phyloP scores from a whole-genome alignment of 768 basidiomycete genomes.

The Macrolepiota albuminosa region DNA sequence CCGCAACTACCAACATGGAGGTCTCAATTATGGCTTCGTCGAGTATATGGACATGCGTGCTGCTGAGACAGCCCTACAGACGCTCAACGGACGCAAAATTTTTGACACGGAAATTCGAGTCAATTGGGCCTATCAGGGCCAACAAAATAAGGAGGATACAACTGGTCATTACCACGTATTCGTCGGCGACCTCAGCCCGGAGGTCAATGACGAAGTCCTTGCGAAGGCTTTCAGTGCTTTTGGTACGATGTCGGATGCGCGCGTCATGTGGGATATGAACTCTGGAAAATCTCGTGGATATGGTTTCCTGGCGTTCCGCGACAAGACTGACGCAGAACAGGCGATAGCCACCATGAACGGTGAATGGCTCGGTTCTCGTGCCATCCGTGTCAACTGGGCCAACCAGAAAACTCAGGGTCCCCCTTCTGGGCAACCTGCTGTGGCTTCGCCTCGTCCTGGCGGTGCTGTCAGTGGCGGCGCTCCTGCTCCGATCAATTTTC shows the following conservation, averaged over 20 bases:
- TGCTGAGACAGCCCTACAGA: slow-evolving; percentile 97
- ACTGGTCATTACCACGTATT: slow-evolving; percentile 98
- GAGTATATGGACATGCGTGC: slow-evolving; percentile 99
- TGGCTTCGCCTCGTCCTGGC: slow-evolving; percentile 36
- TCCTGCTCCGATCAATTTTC: slow-evolving; percentile 89
- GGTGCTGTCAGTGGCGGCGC: slow-evolving; percentile 50
- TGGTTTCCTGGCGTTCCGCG: slow-evolving; percentile 97
- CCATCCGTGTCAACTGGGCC: slow-evolving; percentile 99
- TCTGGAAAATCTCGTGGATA: slow-evolving; percentile 98
- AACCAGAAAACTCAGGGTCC: slow-evolving; percentile 96
- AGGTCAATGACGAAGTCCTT: slow-evolving; percentile 97
- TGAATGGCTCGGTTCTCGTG: slow-evolving; percentile 97
- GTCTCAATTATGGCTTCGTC: slow-evolving; percentile 99
- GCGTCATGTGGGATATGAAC: slow-evolving; percentile 99
- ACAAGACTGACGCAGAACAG: slow-evolving; percentile 98
- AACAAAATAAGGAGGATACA: slow-evolving; percentile 98
- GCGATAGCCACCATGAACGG: slow-evolving; percentile 99
- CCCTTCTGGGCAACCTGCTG: slow-evolving; percentile 21
- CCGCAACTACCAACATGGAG: slow-evolving; percentile 98
- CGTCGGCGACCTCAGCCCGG: slow-evolving; percentile 98
- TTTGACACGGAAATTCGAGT: slow-evolving; percentile 99
- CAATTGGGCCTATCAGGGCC: slow-evolving; percentile 99
- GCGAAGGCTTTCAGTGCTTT: slow-evolving; percentile 97
- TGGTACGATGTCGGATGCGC: slow-evolving; percentile 92
- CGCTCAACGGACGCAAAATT: slow-evolving; percentile 98